Conservation (phyloP, 2,329 filamentous ascomycete genomes). For the Aspergillus niger region DNA sequence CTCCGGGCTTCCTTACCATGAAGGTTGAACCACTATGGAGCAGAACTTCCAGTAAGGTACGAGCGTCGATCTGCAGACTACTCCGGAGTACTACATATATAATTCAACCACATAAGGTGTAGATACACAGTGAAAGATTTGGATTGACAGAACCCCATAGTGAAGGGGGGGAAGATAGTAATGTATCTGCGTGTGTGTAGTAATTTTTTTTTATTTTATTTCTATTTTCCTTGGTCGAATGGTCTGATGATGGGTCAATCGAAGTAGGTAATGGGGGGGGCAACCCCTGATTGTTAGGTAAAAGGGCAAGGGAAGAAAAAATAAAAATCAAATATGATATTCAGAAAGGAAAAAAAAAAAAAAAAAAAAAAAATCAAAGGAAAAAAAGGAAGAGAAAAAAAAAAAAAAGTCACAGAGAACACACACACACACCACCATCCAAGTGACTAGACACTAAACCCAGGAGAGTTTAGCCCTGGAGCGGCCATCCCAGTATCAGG, state of each 20-base stretch:
- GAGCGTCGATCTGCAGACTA: background rate
- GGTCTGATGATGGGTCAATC: constrained; percentile 8
- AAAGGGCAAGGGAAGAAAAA: background rate
- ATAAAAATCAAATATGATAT: background rate
- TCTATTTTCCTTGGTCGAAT: background rate
- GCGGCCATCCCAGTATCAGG: constrained; percentile 5
- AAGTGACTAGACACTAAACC: background rate
- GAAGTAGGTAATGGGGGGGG: background rate
- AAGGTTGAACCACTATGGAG: background rate
- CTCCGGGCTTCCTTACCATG: background rate
- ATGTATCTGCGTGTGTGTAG: background rate
- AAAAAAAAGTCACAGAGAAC: background rate
- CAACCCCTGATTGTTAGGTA: constrained; percentile 7
- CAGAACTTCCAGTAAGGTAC: background rate
- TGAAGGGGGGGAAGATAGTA: too few species aligned
- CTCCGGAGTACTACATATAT: background rate
- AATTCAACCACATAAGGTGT: background rate
- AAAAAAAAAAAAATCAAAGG: too few species aligned
- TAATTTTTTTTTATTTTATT: background rate
- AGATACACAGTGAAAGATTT: background rate
- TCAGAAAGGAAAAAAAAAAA: background rate
- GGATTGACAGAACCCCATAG: too few species aligned
- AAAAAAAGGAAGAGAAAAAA: background rate
- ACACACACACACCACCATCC: background rate
- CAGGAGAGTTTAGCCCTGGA: background rate